Base-by-base conservation (phyloP, 2,329 filamentous ascomycete species). In the Colletotrichum acutatum region DNA sequence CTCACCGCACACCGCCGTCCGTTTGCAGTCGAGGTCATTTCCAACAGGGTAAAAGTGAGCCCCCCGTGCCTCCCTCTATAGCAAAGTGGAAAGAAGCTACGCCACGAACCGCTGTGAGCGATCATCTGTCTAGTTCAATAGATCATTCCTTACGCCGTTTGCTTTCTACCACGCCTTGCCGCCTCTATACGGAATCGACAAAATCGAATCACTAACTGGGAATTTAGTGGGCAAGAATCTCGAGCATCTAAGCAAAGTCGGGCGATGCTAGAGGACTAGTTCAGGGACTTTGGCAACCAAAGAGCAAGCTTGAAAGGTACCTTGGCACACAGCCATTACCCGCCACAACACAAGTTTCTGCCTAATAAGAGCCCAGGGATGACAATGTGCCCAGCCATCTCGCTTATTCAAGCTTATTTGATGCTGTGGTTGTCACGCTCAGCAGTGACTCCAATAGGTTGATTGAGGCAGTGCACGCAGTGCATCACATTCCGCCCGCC, bases 391-490 rank as follows among this genome's bases (percentile, higher is more conserved):
- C 49, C 30, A 12, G 19, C 42, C 34, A 49, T 22, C 34, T 57
- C 62, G 62, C 62, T 42, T 57, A 65, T 65, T 65, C 62, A 65
- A 65, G 62, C 62, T 65, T 65, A 65, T 28, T 57, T 34, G 22
- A 52, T 65, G 34, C 19, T 9, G 8, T 22, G 37, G 37, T 49
- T 22, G 42, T 22, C 42, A 53, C 11, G 32, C 11, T 5, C 46
- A 37, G 57, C 16, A 57, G 16, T 26, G 32, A 58, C 22, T 22
- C 30, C 4, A 5, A 34, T 59, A 34, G 32, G 32, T 2, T 30
- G 28, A 30, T 11, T 26, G 49, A 64, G 42, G 61, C 49, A 34
- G 60, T 34, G 60, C 28, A 16, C 12, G 32, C 32, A 34, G 3
- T 34, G 32, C 19, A 46, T 63, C 19, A 28, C 60, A 34, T 24